Evolutionary conservation across 2,329 filamentous ascomycete species (phyloP).

Genomic region (Xylariaceae sp.): DNA sequence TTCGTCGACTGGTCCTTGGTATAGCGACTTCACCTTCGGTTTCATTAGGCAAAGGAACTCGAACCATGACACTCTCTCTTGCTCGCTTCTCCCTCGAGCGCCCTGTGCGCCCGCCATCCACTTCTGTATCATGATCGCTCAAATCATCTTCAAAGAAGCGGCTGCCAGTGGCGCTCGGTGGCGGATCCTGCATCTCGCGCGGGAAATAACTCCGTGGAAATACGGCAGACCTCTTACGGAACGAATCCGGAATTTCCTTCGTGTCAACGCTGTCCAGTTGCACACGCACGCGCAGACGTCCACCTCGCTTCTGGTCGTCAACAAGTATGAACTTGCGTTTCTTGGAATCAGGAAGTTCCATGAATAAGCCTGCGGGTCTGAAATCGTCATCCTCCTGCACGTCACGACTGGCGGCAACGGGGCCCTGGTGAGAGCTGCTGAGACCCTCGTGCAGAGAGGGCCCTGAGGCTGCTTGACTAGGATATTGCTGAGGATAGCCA

Average conservation of each 20-base stretch:
- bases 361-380: conserved; percentile 69
- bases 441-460: conserved; percentile 38
- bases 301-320: conserved; percentile 77
- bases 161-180: conserved; percentile 67
- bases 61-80: conserved; percentile 43
- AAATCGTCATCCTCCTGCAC: conserved; percentile 45
- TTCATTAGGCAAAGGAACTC: conserved; percentile 65
- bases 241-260: conserved; percentile 92
- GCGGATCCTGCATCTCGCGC: conserved; percentile 83
- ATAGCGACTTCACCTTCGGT: conserved; percentile 67
- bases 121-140: conserved; percentile 52
- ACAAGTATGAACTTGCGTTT: conserved; percentile 96
- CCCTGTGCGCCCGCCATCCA: conserved; percentile 41
- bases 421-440: conserved; percentile 34
- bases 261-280: conserved; percentile 92
- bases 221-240: conserved; percentile 83
- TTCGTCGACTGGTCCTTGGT: conserved; percentile 64
- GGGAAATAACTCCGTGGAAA: conserved; percentile 90
- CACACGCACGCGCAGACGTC: conserved; percentile 80
- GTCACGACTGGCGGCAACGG: conserved; percentile 30
- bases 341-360: conserved; percentile 82
- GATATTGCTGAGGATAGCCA: conserved; percentile 33
- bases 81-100: conserved; percentile 34
- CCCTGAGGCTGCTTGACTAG: conserved; percentile 37
- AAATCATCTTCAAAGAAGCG: conserved; percentile 67